phyloP scores from a whole-genome alignment of 164 flowering plant genomes.

The Annona cherimola region DNA sequence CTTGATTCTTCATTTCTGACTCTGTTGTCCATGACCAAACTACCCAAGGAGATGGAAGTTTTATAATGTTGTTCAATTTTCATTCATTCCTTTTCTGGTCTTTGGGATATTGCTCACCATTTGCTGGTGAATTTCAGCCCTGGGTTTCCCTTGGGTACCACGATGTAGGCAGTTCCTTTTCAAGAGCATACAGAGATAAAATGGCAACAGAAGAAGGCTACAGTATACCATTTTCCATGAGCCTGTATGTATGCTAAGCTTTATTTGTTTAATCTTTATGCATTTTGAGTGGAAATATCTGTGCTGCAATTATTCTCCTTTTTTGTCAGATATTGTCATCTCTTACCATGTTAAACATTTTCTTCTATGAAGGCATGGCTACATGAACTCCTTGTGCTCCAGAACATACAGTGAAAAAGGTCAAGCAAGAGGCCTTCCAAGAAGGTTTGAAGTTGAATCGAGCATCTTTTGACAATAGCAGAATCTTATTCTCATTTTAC shows the following conservation, averaged over 20 bases:
- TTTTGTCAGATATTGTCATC: not conserved
- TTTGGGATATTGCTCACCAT: not conserved
- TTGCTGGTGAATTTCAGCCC: constrained; percentile 25
- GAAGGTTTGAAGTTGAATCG: constrained; percentile 36
- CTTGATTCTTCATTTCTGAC: no score
- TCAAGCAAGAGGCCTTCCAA: constrained; percentile 30
- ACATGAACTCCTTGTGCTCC: constrained; percentile 59
- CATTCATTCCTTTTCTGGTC: not conserved
- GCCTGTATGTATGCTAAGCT: constrained; percentile 41
- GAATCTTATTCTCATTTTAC: not conserved
- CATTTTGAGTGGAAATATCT: not conserved
- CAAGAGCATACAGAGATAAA: constrained; percentile 38
- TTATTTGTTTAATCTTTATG: not conserved
- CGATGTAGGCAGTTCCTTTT: constrained; percentile 37
- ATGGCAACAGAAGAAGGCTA: constrained; percentile 44
- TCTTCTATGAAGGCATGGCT: constrained; percentile 46
- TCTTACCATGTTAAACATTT: not conserved
- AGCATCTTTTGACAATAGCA: not conserved
- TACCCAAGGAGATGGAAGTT: no score
- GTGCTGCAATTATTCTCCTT: not conserved
- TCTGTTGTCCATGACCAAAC: no score
- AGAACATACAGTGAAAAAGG: constrained; percentile 24
- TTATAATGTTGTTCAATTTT: not conserved
- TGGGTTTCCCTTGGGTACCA: constrained; percentile 71
- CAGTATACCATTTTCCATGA: constrained; percentile 53